phyloP scores from a whole-genome alignment of 306 rosid genomes.

The Hippophae tibetana region DNA sequence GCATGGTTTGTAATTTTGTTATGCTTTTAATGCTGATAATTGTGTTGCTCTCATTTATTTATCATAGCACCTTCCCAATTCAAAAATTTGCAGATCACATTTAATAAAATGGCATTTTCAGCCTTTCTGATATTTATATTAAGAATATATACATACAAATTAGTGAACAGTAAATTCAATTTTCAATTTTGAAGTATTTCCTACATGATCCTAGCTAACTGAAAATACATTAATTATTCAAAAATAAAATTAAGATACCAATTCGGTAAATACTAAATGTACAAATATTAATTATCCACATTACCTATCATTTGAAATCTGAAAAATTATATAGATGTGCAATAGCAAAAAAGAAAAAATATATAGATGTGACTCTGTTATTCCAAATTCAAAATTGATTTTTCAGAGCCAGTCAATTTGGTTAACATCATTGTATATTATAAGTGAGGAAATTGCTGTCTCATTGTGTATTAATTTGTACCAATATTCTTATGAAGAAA shows the following conservation, averaged over 20 bases:
- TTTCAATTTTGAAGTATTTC: no score
- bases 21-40: background rate
- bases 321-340: no score
- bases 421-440: background rate
- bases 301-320: no score
- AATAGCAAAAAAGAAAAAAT: no score
- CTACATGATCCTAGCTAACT: no score
- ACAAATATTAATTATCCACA: no score
- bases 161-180: background rate
- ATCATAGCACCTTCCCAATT: background rate
- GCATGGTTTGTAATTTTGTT: background rate
- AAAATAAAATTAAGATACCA: no score
- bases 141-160: background rate
- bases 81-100: background rate
- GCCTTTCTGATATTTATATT: background rate
- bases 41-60: background rate
- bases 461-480: no score
- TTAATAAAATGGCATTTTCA: background rate
- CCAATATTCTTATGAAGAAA: constrained; percentile 7
- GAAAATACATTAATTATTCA: no score
- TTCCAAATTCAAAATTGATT: constrained; percentile 22
- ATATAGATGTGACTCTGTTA: background rate
- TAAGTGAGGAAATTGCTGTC: no score
- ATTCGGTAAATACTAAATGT: no score
- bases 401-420: constrained; percentile 16